phyloP scores from a whole-genome alignment of 345 rosid species.

The Citrus trifoliata region DNA sequence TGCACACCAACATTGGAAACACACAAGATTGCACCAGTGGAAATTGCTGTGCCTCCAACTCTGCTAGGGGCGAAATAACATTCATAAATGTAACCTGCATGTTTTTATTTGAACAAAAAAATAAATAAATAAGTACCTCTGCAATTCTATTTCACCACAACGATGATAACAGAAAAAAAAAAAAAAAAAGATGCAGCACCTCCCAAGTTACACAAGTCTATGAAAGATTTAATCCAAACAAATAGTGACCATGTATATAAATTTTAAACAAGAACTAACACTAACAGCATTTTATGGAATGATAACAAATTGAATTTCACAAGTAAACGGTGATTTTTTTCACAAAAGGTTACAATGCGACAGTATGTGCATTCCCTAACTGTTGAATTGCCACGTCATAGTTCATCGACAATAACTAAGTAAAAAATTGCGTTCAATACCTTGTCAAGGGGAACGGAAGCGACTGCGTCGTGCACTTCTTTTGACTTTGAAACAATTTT shows the following conservation, averaged over 20 bases:
- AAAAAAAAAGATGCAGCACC: background rate
- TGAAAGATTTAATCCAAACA: background rate
- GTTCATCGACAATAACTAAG: background rate
- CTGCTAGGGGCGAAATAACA: slow-evolving; percentile 66
- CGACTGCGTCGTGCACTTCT: slow-evolving; percentile 66
- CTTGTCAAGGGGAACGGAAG: slow-evolving; percentile 78
- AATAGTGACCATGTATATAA: background rate
- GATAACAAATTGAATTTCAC: background rate
- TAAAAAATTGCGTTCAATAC: slow-evolving; percentile 23
- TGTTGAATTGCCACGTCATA: background rate
- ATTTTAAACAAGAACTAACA: background rate
- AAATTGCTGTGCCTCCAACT: slow-evolving; percentile 70
- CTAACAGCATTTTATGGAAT: background rate
- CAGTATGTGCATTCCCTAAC: background rate
- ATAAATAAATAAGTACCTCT: background rate
- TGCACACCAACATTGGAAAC: slow-evolving; percentile 66
- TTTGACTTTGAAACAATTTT: slow-evolving; percentile 60
- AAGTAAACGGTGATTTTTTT: background rate
- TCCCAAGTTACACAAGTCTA: background rate
- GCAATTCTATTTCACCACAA: background rate
- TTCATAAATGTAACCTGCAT: slow-evolving; percentile 72
- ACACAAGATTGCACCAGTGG: slow-evolving; percentile 75
- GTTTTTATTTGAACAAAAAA: slow-evolving; percentile 7
- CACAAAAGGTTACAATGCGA: background rate
- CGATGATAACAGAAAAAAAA: background rate